phyloP scores from a whole-genome alignment of 1,284 basidiomycete species.

The Marasmius tenuissimus region DNA sequence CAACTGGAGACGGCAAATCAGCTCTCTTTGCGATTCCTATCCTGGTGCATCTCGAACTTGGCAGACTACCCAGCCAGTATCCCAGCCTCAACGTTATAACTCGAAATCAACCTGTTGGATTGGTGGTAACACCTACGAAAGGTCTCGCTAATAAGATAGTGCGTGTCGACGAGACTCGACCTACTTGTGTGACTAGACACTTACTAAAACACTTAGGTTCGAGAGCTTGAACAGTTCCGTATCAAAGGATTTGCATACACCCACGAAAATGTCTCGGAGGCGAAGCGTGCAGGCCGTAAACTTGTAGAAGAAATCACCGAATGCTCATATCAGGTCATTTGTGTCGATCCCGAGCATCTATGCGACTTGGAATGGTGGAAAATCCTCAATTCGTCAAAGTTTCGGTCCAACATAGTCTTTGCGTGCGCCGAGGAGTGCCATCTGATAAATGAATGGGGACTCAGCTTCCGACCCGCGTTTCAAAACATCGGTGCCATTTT shows the following conservation, averaged over 20 bases:
- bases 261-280: neutral
- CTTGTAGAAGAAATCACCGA: conserved; percentile 1
- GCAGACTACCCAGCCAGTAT: neutral
- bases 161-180: neutral
- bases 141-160: conserved; percentile 10
- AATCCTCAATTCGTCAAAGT: conserved; percentile 1
- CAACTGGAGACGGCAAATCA: conserved; percentile 10
- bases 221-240: neutral
- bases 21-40: conserved; percentile 7
- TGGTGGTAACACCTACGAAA: conserved; percentile 10
- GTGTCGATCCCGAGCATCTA: conserved; percentile 10
- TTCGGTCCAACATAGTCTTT: conserved; percentile 7
- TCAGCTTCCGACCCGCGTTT: conserved; percentile 4
- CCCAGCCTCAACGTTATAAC: neutral
- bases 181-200: neutral
- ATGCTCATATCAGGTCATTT: neutral
- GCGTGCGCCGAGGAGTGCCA: conserved; percentile 9
- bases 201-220: conserved; percentile 3
- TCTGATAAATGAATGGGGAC: conserved; percentile 9
- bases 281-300: neutral
- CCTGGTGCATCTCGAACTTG: conserved; percentile 1
- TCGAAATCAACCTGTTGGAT: neutral
- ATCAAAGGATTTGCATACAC: conserved; percentile 3
- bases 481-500: conserved; percentile 6
- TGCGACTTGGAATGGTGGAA: conserved; percentile 3